phyloP scores from a whole-genome alignment of 2,329 filamentous ascomycete genomes.

The Talaromyces marneffei region DNA sequence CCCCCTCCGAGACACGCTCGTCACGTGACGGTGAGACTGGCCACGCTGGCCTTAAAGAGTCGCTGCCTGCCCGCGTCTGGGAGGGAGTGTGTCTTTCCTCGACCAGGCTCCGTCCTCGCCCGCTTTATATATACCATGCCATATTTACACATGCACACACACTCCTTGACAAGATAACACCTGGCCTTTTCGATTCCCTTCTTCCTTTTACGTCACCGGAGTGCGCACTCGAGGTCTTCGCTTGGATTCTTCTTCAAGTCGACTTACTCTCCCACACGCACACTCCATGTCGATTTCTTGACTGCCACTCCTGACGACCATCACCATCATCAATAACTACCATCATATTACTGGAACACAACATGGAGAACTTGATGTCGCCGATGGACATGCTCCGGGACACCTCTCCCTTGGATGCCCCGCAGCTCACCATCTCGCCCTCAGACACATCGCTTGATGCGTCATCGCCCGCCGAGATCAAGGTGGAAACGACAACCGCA shows the following conservation, averaged over 20 bases:
- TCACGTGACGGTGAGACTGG: conserved; percentile 19
- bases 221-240: conserved; percentile 11
- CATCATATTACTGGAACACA: not conserved
- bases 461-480: conserved; percentile 18
- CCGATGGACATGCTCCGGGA: conserved; percentile 18
- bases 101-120: conserved; percentile 14
- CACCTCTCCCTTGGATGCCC: conserved; percentile 27
- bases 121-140: not conserved
- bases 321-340: not conserved
- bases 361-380: conserved; percentile 12
- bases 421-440: conserved; percentile 36
- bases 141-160: too few species aligned
- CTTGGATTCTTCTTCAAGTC: conserved; percentile 1
- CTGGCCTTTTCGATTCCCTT: conserved; percentile 29
- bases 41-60: conserved; percentile 38
- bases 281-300: conserved; percentile 6
- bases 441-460: conserved; percentile 35
- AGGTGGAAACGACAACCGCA: conserved; percentile 20
- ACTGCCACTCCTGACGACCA: not conserved
- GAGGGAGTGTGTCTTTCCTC: not conserved
- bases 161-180: conserved; percentile 22
- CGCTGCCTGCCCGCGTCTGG: conserved; percentile 16
- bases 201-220: conserved; percentile 15
- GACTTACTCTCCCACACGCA: not conserved
- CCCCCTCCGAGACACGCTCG: not conserved